A percentile compares a stretch with the other conserved stretches of the same genome.
Evolutionary conservation across 202 grass and related monocot species (phyloP).

Genomic region (Saccharum hybrid): DNA sequence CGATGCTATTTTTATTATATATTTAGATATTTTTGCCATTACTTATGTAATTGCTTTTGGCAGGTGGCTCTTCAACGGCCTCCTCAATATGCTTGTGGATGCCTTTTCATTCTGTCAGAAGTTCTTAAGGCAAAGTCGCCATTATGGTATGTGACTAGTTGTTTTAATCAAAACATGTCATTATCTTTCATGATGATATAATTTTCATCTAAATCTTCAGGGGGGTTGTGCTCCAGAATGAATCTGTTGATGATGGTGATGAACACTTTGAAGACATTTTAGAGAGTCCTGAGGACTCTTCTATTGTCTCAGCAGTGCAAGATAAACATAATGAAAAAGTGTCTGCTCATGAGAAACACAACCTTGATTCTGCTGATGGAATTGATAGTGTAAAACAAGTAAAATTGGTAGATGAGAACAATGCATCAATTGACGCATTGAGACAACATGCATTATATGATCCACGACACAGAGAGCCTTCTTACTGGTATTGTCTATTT

Average conservation of each 20-base stretch:
- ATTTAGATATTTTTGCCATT: conserved; percentile 23
- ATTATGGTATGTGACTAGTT: conserved; percentile 71
- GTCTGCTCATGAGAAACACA: conserved; percentile 39
- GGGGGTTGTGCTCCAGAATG: conserved; percentile 82
- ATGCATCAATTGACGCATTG: conserved; percentile 37
- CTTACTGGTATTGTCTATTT: conserved; percentile 74
- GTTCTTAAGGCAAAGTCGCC: conserved; percentile 85
- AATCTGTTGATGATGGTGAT: conserved; percentile 83
- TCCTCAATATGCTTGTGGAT: conserved; percentile 91
- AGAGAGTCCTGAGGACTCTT: conserved; percentile 57
- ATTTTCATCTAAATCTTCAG: conserved; percentile 55
- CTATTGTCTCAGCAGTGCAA: conserved; percentile 33
- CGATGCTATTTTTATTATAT: background rate
- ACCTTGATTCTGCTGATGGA: conserved; percentile 49
- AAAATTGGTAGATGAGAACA: conserved; percentile 34
- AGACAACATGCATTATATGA: conserved; percentile 65
- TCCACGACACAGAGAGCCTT: conserved; percentile 86
- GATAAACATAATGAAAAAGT: conserved; percentile 48
- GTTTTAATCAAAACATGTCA: conserved; percentile 7
- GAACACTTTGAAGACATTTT: conserved; percentile 94
- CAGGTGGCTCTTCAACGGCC: conserved; percentile 92
- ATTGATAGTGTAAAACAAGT: conserved; percentile 37
- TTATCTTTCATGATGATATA: conserved; percentile 28
- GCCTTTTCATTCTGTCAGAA: conserved; percentile 92
- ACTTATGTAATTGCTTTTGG: conserved; percentile 29